These are phyloP conservation scores for Glycine latifolia DNA, from an alignment of 306 rosid species.

Conservation along the genomic window DNA sequence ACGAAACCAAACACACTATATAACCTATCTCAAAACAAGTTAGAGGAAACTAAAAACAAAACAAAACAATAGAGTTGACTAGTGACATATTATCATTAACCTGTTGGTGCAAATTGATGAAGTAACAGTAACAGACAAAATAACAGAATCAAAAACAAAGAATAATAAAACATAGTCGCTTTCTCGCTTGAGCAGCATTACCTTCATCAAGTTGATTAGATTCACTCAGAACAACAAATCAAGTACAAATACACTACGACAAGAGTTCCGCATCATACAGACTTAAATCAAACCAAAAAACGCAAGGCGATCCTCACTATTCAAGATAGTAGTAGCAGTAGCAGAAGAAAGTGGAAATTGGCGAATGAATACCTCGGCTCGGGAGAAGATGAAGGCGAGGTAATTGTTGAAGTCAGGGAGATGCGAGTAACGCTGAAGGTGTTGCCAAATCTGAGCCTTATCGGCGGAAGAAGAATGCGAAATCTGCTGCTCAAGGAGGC, in stretches of 20 bases:
- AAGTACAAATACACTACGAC: slow-evolving; percentile 10
- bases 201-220: slow-evolving; percentile 13
- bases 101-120: slow-evolving; percentile 3
- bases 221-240: slow-evolving; percentile 29
- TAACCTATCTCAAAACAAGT: neutral
- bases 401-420: slow-evolving; percentile 96
- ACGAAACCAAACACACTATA: neutral
- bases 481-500: slow-evolving; percentile 94
- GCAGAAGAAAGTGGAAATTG: neutral
- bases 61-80: neutral
- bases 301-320: neutral
- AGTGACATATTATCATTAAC: neutral
- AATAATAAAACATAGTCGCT: neutral
- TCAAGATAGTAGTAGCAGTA: neutral
- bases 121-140: neutral
- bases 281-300: slow-evolving; percentile 9
- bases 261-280: neutral
- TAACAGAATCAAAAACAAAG: neutral
- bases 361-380: slow-evolving; percentile 68
- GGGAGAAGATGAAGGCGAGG: slow-evolving; percentile 90
- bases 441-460: slow-evolving; percentile 99
- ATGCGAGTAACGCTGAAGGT: slow-evolving; percentile 85
- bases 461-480: slow-evolving; percentile 86
- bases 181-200: no score
- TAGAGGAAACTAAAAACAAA: neutral